Evolutionary conservation across 225 moss, liverwort and hornwort species (phyloP), one percentile per base, ranked within the genome.

Genomic region (Pseudisothecium myosuroides): DNA sequence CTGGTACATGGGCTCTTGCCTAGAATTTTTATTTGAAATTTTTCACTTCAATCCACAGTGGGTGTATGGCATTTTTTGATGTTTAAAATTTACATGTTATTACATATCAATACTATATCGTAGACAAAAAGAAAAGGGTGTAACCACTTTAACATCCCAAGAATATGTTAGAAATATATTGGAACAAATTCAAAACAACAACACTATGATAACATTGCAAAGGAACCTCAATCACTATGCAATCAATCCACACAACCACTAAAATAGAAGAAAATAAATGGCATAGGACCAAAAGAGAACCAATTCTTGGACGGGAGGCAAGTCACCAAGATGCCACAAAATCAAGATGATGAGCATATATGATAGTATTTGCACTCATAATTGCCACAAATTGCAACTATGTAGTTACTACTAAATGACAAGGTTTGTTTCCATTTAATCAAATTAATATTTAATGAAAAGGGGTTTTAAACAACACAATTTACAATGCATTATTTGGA

Each of bases 311-410:
- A 3, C n/a, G 10, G 16, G 43, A 43, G 9, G 9, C 9, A 71
- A 27, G 39, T 27, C 27, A 72, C 16, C 5, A 43, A 5, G 43
- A 72, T 27, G 16, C 43, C 15, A 43, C 16, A 27, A 43, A 19
- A 27, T 71, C 71, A 71, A 39, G 0, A 1, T 26, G 5, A 41
- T 26, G 71, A 71, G 39, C 13, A 12, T 4, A n/a, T 68, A 22
- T 37, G 10, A n/a, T 0, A 11, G 8, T 71, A 5, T 14, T 8
- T 2, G 3, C 8, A 14, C 1, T 69, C 26, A 0, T 26, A 5
- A 47, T 49, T 50, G 34, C 2, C 0, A 11, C 20, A 34, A 32
- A 27, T 75, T 75, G 20, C 32, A 49, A 75, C 3, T 20, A 75
- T 8, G 50, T 34, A 75, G 2, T 75, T 31, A 75, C 1, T 11